These are phyloP conservation scores for Coemansia sp. DNA, from an alignment of 371 early-diverging fungal species.

Conservation along the genomic window DNA sequence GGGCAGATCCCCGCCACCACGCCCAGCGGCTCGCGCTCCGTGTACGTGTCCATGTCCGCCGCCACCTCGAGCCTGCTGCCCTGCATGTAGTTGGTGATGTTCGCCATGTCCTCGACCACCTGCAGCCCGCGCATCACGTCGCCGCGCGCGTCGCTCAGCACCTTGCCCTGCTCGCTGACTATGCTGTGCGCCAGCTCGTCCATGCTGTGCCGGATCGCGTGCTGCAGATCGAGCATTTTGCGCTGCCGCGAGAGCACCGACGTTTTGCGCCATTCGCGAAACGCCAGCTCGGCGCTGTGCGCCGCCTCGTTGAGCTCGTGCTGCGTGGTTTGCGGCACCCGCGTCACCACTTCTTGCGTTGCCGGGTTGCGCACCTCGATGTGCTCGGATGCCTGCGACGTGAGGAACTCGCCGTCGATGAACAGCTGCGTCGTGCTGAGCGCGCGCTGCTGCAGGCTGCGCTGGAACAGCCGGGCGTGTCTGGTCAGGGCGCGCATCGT, in stretches of 20 bases:
- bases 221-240: constrained; percentile 91
- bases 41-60: constrained; percentile 96
- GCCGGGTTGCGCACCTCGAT: constrained; percentile 93
- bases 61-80: constrained; percentile 86
- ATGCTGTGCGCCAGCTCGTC: constrained; percentile 86
- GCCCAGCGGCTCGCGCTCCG: constrained; percentile 92
- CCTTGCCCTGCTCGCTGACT: constrained; percentile 93
- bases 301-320: constrained; percentile 87
- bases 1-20: constrained; percentile 95
- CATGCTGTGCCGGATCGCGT: constrained; percentile 80
- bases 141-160: constrained; percentile 89
- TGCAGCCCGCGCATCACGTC: constrained; percentile 88
- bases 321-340: constrained; percentile 88
- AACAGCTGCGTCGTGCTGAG: constrained; percentile 61
- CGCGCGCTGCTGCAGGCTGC: background rate
- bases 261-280: constrained; percentile 86
- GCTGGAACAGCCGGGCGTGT: background rate
- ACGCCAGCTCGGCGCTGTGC: constrained; percentile 72
- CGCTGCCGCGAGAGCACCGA: constrained; percentile 83
- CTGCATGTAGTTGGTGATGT: constrained; percentile 75
- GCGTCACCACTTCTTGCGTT: constrained; percentile 86
- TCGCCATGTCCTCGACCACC: constrained; percentile 90
- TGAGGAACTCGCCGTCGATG: constrained; percentile 92
- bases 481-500: background rate
- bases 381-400: constrained; percentile 86